Base-by-base conservation (phyloP, 441 rosid species). In the Erysimum cheiri region DNA sequence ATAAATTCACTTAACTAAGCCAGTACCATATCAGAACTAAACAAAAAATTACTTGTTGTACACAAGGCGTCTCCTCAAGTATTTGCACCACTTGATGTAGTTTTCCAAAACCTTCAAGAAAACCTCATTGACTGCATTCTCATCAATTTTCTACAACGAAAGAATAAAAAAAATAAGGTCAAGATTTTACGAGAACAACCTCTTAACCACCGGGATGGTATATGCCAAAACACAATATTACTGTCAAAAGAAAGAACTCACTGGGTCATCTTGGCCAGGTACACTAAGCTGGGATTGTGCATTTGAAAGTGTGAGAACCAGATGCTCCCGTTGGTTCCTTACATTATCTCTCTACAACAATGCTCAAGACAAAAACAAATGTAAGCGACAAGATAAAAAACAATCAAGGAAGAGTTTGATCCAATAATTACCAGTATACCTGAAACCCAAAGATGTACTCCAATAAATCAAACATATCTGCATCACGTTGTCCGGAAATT, bases 41-140 rank as follows among this genome's bases (percentile, higher is more conserved):
- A 74, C 44, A 61, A 66, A 69, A 61, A 61, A 40, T 60, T 60
- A 96, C 99, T 97, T 96, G 74, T 87, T 91, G 93, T 93, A 93
- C 36, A 78, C 93, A 64, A 85, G 74, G 41, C 98, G 98, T 69
- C 64, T 83, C 74, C 94, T 84, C 82, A 96, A 79, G 81, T 93
- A 96, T 81, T 74, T 89, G 89, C 99, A 93, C 99, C 99, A 96
- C 81, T 91, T 96, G 70, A 88, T 96, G 77, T 96, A 96, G 81
- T 96, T 96, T 44, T 85, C 98, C 74, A 96, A 82, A 81, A 81
- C 99, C 84, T 93, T 96, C 85, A 76, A 65, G 87, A 96, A 96
- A 67, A 93, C 97, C 55, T 82, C 97, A 75, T 93, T 88, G 87
- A 96, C 82, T 58, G 98, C 96, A 75, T 91, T 88, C 83, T 93